phyloP scores from a whole-genome alignment of 768 basidiomycete genomes.

The Lyophyllum atratum region DNA sequence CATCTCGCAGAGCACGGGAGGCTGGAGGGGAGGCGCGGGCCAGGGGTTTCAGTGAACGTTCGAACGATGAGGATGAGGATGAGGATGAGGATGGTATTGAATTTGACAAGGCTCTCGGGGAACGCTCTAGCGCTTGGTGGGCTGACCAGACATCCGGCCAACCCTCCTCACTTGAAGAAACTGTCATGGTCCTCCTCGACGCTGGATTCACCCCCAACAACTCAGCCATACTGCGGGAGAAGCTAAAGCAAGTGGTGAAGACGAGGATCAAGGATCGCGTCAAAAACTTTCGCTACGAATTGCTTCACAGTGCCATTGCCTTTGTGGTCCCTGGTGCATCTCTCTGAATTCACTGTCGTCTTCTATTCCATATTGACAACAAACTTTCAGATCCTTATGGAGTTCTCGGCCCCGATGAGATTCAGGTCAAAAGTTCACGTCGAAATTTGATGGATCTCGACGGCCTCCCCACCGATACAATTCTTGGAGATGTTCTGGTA shows the following conservation, averaged over 20 bases:
- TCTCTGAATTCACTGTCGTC: slow-evolving; percentile 16
- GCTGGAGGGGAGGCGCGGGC: slow-evolving; percentile 41
- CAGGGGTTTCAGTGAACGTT: slow-evolving; percentile 41
- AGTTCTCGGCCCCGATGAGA: slow-evolving; percentile 52
- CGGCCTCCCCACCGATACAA: slow-evolving; percentile 47
- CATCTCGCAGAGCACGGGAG: slow-evolving; percentile 33
- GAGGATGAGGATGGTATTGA: slow-evolving; percentile 39
- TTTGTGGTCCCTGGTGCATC: slow-evolving; percentile 60
- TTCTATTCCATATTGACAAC: not conserved
- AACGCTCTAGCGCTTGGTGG: slow-evolving; percentile 69
- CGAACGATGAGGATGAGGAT: slow-evolving; percentile 39
- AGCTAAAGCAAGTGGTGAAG: slow-evolving; percentile 51
- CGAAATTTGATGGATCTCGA: slow-evolving; percentile 41
- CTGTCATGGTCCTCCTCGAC: slow-evolving; percentile 57
- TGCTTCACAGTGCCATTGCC: slow-evolving; percentile 61
- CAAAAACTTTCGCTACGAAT: slow-evolving; percentile 45
- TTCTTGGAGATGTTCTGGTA: slow-evolving; percentile 61
- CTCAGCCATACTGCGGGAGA: slow-evolving; percentile 52
- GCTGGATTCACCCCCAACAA: slow-evolving; percentile 56
- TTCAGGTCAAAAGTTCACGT: slow-evolving; percentile 55
- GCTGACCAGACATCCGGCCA: slow-evolving; percentile 60
- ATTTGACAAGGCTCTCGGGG: slow-evolving; percentile 24
- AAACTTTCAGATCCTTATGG: slow-evolving; percentile 48
- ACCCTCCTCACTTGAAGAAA: slow-evolving; percentile 67
- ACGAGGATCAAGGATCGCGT: slow-evolving; percentile 42